Evolutionary conservation across 148 eudicot species (phyloP).

Genomic region (Rhododendron henanense): DNA sequence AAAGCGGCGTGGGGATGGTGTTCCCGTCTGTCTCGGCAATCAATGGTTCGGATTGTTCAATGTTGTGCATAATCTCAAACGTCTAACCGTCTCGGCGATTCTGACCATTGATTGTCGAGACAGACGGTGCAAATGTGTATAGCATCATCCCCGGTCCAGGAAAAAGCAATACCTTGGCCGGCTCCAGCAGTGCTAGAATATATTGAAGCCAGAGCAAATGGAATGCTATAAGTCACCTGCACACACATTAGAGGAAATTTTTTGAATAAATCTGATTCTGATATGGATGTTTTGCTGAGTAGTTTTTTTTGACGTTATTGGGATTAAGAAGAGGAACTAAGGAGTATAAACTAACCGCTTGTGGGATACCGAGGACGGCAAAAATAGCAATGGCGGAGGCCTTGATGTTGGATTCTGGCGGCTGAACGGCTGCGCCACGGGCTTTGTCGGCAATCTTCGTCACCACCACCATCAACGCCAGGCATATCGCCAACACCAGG

Average conservation of each 20-base stretch:
- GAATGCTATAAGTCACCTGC: conserved; percentile 9
- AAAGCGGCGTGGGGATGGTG: too few species aligned
- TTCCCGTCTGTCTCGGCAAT: too few species aligned
- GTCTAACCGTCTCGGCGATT: too few species aligned
- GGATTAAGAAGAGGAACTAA: too few species aligned
- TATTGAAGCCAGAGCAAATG: conserved; percentile 2
- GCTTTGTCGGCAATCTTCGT: conserved; percentile 18
- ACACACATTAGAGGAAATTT: background rate
- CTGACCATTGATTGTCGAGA: too few species aligned
- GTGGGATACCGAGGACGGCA: background rate
- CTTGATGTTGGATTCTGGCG: background rate
- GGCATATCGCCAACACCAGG: conserved; percentile 21
- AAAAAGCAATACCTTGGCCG: background rate
- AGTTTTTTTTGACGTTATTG: background rate
- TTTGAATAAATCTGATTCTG: background rate
- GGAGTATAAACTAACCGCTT: background rate
- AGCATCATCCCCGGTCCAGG: too few species aligned
- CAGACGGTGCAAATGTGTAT: too few species aligned
- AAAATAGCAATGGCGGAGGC: background rate
- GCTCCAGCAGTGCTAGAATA: background rate
- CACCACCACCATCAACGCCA: conserved; percentile 28
- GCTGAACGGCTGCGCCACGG: background rate
- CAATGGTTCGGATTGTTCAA: too few species aligned
- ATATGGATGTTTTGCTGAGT: background rate
- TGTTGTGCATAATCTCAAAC: too few species aligned